These are phyloP conservation scores for Pseudopyricularia cyperi DNA, from an alignment of 2,329 filamentous ascomycete genomes.

Conservation along the genomic window DNA sequence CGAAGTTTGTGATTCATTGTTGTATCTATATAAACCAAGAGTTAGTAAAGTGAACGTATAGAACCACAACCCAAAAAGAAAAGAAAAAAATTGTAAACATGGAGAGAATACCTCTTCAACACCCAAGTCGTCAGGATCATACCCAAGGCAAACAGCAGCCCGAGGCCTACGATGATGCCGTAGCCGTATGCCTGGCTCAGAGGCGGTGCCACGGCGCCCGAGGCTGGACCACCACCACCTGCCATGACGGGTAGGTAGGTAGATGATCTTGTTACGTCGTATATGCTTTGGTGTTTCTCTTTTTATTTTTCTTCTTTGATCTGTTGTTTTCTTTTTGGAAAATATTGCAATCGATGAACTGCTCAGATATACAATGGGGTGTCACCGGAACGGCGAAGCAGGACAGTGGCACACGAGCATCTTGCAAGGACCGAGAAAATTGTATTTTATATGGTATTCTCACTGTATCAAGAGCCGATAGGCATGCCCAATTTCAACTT, in stretches of 20 bases:
- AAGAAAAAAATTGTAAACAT: background rate
- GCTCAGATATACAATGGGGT: too few species aligned
- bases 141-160: conserved; percentile 56
- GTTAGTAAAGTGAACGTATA: background rate
- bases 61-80: background rate
- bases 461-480: too few species aligned
- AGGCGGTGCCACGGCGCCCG: background rate
- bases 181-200: conserved; percentile 45
- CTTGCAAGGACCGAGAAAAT: too few species aligned
- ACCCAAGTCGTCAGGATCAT: conserved; percentile 25
- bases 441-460: too few species aligned
- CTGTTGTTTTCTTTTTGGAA: too few species aligned
- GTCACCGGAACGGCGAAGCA: too few species aligned
- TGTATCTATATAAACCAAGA: conserved; percentile 17
- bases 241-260: background rate
- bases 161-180: conserved; percentile 63
- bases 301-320: too few species aligned
- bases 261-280: too few species aligned
- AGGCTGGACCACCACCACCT: background rate
- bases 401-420: too few species aligned
- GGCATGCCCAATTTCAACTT: too few species aligned
- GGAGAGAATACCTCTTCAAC: conserved; percentile 11
- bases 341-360: too few species aligned
- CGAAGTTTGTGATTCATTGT: conserved; percentile 65
- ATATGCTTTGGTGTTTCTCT: too few species aligned